A percentile compares a stretch with the other conserved stretches of the same genome.
These are phyloP conservation scores for Russula brevipes DNA, from an alignment of 768 basidiomycete species.

Conservation along the genomic window DNA sequence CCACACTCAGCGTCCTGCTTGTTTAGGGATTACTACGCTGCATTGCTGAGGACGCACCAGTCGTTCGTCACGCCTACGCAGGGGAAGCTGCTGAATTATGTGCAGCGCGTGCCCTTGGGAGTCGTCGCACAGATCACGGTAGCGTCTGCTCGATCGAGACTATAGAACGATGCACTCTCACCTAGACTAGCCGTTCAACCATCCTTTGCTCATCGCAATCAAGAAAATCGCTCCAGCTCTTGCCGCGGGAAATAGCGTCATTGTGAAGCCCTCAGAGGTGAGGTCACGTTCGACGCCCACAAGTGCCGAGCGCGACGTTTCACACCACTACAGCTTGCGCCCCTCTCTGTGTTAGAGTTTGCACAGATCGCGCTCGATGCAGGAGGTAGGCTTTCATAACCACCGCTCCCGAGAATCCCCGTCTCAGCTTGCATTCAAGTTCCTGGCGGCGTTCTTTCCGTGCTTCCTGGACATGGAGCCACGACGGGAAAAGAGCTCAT, in stretches of 20 bases:
- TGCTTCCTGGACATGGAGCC: conserved; percentile 68
- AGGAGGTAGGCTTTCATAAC: conserved; percentile 46
- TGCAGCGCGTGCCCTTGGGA: conserved; percentile 73
- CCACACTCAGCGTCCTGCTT: not conserved
- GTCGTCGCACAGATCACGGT: conserved; percentile 90
- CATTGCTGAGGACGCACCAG: conserved; percentile 65
- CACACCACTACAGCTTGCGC: conserved; percentile 50
- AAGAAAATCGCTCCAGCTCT: conserved; percentile 87
- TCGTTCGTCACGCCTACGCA: conserved; percentile 71
- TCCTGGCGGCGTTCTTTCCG: conserved; percentile 66
- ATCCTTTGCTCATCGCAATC: conserved; percentile 80
- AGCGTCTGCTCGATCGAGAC: conserved; percentile 19
- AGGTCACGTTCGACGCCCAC: not conserved
- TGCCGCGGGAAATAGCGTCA: conserved; percentile 78
- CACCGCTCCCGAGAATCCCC: not conserved
- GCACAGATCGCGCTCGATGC: conserved; percentile 56
- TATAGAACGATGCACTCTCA: not conserved
- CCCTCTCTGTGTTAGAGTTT: conserved; percentile 75
- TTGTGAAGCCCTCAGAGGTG: conserved; percentile 80
- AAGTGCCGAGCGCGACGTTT: not conserved
- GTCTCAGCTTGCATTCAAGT: conserved; percentile 41
- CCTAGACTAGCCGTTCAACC: conserved; percentile 69
- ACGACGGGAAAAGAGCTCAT: conserved; percentile 62
- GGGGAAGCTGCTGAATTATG: conserved; percentile 73
- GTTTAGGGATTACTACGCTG: conserved; percentile 71